A percentile compares a stretch with the other conserved stretches of the same genome.
Conservation (phyloP, 2,329 filamentous ascomycete species). For the Fusarium protoensiforme region DNA sequence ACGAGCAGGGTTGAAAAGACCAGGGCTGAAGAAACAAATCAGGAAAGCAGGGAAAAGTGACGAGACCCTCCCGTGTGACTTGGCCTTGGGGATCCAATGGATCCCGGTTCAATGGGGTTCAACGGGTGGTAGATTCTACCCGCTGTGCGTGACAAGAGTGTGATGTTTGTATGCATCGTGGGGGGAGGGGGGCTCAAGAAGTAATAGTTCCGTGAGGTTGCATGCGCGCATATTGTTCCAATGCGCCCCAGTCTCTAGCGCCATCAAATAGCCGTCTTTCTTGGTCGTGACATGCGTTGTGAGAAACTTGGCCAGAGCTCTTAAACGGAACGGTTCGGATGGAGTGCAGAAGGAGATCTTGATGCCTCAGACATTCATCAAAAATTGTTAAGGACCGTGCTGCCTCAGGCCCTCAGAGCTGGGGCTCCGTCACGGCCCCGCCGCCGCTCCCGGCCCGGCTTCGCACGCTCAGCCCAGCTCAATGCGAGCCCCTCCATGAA, state of each 20-base stretch:
- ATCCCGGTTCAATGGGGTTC: not conserved
- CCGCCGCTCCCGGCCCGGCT: slow-evolving; percentile 8
- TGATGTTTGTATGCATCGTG: not conserved
- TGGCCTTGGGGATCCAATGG: not conserved
- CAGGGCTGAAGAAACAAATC: not conserved
- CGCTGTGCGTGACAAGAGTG: not conserved
- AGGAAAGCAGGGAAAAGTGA: not conserved
- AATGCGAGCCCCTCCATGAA: slow-evolving; percentile 44
- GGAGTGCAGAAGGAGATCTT: not conserved
- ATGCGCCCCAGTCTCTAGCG: slow-evolving; percentile 10
- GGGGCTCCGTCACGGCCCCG: slow-evolving; percentile 6
- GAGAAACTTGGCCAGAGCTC: not conserved
- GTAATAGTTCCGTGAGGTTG: slow-evolving; percentile 8
- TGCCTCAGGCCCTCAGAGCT: slow-evolving; percentile 28
- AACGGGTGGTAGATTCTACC: not conserved
- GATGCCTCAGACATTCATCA: slow-evolving; percentile 13
- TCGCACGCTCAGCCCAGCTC: slow-evolving; percentile 5
- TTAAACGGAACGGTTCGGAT: not conserved
- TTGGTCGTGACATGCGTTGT: not conserved
- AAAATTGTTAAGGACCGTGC: slow-evolving; percentile 18
- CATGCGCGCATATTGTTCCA: slow-evolving; percentile 16
- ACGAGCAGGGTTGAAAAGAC: not conserved
- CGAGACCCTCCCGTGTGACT: not conserved
- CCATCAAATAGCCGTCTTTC: slow-evolving; percentile 6
- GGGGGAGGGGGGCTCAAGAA: not conserved